phyloP scores from a whole-genome alignment of 176 grass and related monocot genomes.

The Pontederia paniculata region DNA sequence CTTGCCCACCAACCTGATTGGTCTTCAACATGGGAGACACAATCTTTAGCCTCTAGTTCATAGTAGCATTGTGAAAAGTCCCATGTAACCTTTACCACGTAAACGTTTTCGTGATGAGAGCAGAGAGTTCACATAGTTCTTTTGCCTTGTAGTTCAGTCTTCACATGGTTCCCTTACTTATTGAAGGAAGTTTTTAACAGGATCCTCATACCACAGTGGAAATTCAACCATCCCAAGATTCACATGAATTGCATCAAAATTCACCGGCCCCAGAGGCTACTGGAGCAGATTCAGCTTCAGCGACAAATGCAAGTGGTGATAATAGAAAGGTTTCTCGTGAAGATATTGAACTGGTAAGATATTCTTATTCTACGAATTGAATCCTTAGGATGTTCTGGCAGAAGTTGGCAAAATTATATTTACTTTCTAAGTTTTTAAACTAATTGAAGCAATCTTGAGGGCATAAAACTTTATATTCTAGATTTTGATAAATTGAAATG shows the following conservation, averaged over 20 bases:
- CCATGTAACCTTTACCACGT: too few species aligned
- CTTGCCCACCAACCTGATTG: too few species aligned
- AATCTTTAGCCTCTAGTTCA: too few species aligned
- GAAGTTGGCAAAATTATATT: too few species aligned
- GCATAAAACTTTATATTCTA: background rate
- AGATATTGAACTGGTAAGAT: conserved; percentile 96
- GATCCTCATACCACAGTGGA: conserved; percentile 61
- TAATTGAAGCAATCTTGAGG: too few species aligned
- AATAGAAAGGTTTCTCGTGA: conserved; percentile 88
- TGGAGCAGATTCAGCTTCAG: conserved; percentile 49
- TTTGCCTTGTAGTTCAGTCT: background rate
- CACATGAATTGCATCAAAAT: conserved; percentile 54
- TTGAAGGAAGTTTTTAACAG: conserved; percentile 27
- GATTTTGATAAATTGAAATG: background rate
- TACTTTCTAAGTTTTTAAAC: too few species aligned
- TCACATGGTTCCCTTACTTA: background rate
- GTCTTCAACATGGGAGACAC: too few species aligned
- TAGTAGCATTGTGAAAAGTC: too few species aligned
- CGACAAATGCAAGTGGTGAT: conserved; percentile 47
- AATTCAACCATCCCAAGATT: conserved; percentile 40
- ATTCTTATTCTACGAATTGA: background rate
- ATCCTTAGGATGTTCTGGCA: background rate
- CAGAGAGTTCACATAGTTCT: background rate
- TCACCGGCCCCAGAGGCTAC: conserved; percentile 36
- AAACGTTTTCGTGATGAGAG: background rate